These are phyloP conservation scores for Venturia aucupariae DNA, from an alignment of 2,329 filamentous ascomycete genomes.

Conservation along the genomic window DNA sequence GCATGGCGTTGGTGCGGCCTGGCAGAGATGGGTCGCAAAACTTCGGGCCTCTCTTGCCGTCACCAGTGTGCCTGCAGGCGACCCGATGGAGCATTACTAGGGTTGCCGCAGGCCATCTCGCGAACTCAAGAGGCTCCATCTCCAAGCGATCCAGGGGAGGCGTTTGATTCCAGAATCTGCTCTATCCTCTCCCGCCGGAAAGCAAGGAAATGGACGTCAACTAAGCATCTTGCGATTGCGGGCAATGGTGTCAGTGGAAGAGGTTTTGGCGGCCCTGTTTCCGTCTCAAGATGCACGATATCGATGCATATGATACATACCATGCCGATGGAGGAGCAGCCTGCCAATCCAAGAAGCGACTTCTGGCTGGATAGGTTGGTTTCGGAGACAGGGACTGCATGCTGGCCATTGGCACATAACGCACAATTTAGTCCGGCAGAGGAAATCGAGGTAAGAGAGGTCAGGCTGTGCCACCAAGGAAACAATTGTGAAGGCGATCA, in stretches of 20 bases:
- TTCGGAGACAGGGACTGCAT: background rate
- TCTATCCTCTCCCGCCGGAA: background rate
- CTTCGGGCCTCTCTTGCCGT: conserved; percentile 1
- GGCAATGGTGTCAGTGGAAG: background rate
- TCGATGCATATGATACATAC: background rate
- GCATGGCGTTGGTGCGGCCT: background rate
- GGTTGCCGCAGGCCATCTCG: conserved; percentile 1
- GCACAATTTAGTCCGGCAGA: background rate
- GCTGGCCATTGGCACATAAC: background rate
- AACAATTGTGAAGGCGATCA: background rate
- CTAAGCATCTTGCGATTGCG: background rate
- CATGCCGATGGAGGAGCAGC: background rate
- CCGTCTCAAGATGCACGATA: background rate
- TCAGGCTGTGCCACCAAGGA: background rate
- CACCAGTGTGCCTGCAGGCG: background rate
- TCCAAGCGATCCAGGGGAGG: background rate
- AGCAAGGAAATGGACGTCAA: background rate
- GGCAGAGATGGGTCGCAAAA: background rate
- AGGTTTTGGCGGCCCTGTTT: background rate
- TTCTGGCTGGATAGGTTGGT: background rate
- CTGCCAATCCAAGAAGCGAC: background rate
- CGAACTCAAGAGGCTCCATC: background rate
- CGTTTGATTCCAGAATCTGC: background rate
- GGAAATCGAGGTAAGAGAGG: background rate
- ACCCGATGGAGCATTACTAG: background rate